Base-by-base conservation (phyloP, 2,329 filamentous ascomycete genomes). In the Shiraia bambusicola region DNA sequence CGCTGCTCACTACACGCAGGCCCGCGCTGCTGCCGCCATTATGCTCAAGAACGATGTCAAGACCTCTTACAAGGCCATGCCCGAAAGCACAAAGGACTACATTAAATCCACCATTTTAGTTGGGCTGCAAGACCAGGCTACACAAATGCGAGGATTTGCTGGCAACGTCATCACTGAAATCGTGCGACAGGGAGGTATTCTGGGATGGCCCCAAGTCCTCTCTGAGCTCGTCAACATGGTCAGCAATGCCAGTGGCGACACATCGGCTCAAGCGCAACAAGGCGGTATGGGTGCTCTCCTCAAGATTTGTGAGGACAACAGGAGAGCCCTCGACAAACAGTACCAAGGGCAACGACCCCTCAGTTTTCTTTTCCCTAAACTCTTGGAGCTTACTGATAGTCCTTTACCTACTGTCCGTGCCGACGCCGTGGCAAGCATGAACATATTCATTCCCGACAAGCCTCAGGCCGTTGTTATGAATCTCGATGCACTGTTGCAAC, bases 251-350 rank as follows among this genome's bases (percentile, higher is more conserved):
- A 76, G 74, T 32, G 85, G 87, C 28, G 82, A 85, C 49, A 75
- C 83, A 15, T 75, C 88, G 6, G 73, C 79, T 30, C 80, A 88
- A 61, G 84, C 86, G 10, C 90, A 96, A 65, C 92, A 98, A 67
- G 91, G 91, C 47, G 91, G 89, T 56, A 95, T 97, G 87, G 83
- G 87, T 34, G 91, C 93, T 34, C 77, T 98, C 69, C 76, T 86
- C 66, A 97, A 97, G 76, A 91, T 98, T 48, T 98, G 93, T 71
- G 93, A 98, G 71, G 93, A 98, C 72, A 96, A 95, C 72, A 84
- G 82, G 61, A 89, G 87, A 65, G 78, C 88, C 45, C 76, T 98
- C 39, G 89, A 95, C 70, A 84, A 85, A 58, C 88, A 95, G 51
- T 88, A 95, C 66, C 84, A 90, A 62, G 89, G 90, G 47, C 86